phyloP scores from a whole-genome alignment of 257 asterid species.

The Haberlea rhodopensis region DNA sequence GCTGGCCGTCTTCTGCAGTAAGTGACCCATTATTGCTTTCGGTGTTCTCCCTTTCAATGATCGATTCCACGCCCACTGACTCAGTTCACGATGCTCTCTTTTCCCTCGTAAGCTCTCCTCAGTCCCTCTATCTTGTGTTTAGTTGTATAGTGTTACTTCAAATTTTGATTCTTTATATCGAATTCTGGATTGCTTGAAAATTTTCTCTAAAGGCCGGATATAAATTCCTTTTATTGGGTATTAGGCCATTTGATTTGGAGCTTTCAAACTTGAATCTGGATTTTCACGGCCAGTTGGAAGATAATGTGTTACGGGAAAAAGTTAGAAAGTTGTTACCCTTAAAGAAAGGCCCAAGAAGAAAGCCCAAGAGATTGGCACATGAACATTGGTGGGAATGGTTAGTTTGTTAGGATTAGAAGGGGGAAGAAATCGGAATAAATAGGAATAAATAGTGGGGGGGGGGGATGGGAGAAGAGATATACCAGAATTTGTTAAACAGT shows the following conservation, averaged over 20 bases:
- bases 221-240: not conserved
- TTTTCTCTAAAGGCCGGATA: not conserved
- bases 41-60: constrained; percentile 18
- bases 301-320: too few relatives aligned
- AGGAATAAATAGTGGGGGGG: too few relatives aligned
- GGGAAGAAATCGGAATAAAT: too few relatives aligned
- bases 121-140: not conserved
- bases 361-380: too few relatives aligned
- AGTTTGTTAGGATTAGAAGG: too few relatives aligned
- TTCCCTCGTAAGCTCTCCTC: constrained; percentile 42
- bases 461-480: too few relatives aligned
- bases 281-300: not conserved
- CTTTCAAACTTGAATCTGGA: not conserved
- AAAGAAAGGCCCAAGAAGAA: too few relatives aligned
- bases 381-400: too few relatives aligned
- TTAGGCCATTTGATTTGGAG: constrained; percentile 3
- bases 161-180: not conserved
- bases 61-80: constrained; percentile 3
- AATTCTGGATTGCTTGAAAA: not conserved
- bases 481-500: too few relatives aligned
- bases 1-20: not conserved
- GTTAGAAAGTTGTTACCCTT: too few relatives aligned
- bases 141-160: not conserved
- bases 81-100: constrained; percentile 42
- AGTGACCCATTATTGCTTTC: not conserved